phyloP scores from a whole-genome alignment of 2,329 filamentous ascomycete genomes.

The Bipolaris sorokiniana region DNA sequence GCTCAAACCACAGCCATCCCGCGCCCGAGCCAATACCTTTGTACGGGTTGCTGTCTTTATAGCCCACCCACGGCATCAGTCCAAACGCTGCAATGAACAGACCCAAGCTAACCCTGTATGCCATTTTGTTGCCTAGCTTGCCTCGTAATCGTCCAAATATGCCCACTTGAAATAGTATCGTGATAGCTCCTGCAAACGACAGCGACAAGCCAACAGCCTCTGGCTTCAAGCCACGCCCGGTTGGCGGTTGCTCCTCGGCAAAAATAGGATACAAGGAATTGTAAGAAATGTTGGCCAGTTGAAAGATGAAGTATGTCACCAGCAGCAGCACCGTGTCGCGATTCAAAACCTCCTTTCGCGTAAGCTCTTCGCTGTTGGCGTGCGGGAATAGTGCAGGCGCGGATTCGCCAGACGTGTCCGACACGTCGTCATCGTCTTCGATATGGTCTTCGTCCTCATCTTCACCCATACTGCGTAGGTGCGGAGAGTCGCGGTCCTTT shows the following conservation, averaged over 20 bases:
- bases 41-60: constrained; percentile 63
- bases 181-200: constrained; percentile 81
- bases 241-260: constrained; percentile 74
- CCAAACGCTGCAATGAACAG: constrained; percentile 83
- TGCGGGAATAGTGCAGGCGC: constrained; percentile 53
- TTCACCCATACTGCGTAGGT: constrained; percentile 42
- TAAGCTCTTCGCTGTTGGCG: constrained; percentile 51
- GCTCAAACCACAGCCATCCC: constrained; percentile 76
- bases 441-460: constrained; percentile 45
- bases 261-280: constrained; percentile 97
- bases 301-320: constrained; percentile 87
- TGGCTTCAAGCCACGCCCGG: constrained; percentile 76
- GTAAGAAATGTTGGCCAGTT: constrained; percentile 91
- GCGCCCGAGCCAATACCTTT: constrained; percentile 66
- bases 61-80: constrained; percentile 88
- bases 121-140: constrained; percentile 81
- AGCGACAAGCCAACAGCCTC: constrained; percentile 84
- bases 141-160: constrained; percentile 80
- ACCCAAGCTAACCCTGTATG: constrained; percentile 78
- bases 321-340: constrained; percentile 83
- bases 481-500: constrained; percentile 37
- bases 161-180: constrained; percentile 88
- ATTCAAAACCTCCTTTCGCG: constrained; percentile 70
- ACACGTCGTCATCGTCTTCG: constrained; percentile 55
- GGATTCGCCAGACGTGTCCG: constrained; percentile 39